Base-by-base conservation (phyloP, 2,329 filamentous ascomycete genomes). In the Colletotrichum destructivum region DNA sequence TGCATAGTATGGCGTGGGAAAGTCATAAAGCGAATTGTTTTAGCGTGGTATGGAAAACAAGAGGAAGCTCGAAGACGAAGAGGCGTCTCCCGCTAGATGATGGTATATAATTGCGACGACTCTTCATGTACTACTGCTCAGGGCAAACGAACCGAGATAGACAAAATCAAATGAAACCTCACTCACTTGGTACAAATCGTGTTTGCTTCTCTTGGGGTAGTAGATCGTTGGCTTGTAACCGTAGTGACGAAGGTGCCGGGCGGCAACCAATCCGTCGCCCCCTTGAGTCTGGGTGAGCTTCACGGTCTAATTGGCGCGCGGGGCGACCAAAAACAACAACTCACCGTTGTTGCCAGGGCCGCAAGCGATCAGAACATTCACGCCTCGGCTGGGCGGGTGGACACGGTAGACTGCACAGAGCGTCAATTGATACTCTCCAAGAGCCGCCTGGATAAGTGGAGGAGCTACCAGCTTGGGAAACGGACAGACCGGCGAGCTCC, bases 261-360 rank as follows among this genome's bases (percentile, higher is more conserved):
- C 96, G 59, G 96, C 95, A 38, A 99, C 96, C 3, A 99, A 89
- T 2, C 96, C 96, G 81, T 99, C 96, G 47, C 96, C 96, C 73
- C 96, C 94, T 95, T 64, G 5, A 65, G 62, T 31, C 16, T 1
- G 4, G 21, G 47, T 69, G 18, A 65, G 73, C 18, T 57, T 49
- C 40, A 66, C 11, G 38, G 31, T 64, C 40, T 60, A 66, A 65
- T n/a, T 42, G 8, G 21, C n/a, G 38, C 6, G 40, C 38, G 35
- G 38, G 8, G 21, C 49, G 31, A 7, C 7, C 5, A 31, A 8
- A 31, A 31, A 31, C 31, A 8, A 9, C 70, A 82, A 1, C 59
- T 72, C 74, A 90, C 91, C 91, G 74, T 93, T 93, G 75, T 93
- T 93, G 49, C 91, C 91, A 1, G 96, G 96, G 0, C 96, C 96